Evolutionary conservation across 148 eudicot species (phyloP).

Genomic region (Cornus controversa): DNA sequence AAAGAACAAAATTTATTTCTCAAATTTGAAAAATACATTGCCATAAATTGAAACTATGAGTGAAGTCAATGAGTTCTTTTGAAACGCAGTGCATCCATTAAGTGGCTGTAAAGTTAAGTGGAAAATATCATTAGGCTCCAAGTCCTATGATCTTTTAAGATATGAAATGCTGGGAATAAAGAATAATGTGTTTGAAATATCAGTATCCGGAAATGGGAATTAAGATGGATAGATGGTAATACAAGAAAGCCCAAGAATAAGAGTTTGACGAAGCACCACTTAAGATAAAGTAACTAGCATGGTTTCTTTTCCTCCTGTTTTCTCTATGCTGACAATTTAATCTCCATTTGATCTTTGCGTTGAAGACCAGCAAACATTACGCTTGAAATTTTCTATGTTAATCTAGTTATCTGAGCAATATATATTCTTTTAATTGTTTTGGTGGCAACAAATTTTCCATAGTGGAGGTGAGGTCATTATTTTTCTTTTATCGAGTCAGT

Average conservation of each 20-base stretch:
- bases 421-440: no score
- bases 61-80: no score
- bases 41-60: no score
- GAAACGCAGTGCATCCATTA: no score
- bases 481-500: no score
- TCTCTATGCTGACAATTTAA: neutral
- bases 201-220: no score
- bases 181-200: neutral
- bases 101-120: neutral
- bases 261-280: neutral
- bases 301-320: neutral
- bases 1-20: neutral
- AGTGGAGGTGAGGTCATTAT: no score
- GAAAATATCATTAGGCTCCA: neutral
- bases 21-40: no score
- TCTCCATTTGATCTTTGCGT: neutral
- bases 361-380: neutral
- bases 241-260: no score
- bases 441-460: no score
- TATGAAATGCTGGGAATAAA: neutral
- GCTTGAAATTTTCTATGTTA: neutral
- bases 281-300: neutral
- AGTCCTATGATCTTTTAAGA: neutral
- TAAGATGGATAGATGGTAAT: neutral
- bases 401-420: neutral